phyloP scores from a whole-genome alignment of 2,329 filamentous ascomycete genomes.

The Xylariaceae sp. region DNA sequence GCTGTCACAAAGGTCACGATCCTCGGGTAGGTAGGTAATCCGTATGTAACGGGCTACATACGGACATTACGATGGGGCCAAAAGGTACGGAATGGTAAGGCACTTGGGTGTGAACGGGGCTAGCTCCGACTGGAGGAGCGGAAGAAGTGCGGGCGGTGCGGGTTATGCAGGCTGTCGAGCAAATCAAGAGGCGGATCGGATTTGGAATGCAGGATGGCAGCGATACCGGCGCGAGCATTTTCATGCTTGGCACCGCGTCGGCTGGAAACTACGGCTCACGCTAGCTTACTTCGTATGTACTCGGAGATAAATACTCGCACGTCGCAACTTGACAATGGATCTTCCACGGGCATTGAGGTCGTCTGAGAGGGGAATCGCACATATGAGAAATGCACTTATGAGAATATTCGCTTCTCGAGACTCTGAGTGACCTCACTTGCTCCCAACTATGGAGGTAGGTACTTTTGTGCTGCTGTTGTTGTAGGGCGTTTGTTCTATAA shows the following conservation, averaged over 20 bases:
- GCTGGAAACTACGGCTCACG: background rate
- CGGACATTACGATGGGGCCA: background rate
- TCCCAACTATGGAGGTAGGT: too few species aligned
- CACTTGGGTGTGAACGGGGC: background rate
- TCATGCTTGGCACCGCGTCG: background rate
- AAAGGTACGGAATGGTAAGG: too few species aligned
- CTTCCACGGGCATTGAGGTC: too few species aligned
- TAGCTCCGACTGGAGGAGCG: background rate
- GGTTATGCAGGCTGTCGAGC: background rate
- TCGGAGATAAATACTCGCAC: background rate
- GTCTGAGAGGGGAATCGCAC: background rate
- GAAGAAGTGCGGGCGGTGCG: background rate
- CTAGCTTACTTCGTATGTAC: background rate
- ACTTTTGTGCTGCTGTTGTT: background rate
- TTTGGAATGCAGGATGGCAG: background rate
- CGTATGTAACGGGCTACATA: background rate
- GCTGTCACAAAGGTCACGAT: background rate
- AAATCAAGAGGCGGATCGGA: background rate
- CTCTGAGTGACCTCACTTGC: too few species aligned
- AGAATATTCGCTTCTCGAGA: too few species aligned
- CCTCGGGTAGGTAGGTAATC: too few species aligned
- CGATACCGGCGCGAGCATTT: slow-evolving; percentile 12
- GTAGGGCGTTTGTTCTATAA: background rate
- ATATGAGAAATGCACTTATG: background rate
- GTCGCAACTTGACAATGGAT: too few species aligned